A percentile compares a stretch with the other conserved stretches of the same genome.
phyloP scores from a whole-genome alignment of 2,329 filamentous ascomycete genomes.

The Emericellopsis atlantica region DNA sequence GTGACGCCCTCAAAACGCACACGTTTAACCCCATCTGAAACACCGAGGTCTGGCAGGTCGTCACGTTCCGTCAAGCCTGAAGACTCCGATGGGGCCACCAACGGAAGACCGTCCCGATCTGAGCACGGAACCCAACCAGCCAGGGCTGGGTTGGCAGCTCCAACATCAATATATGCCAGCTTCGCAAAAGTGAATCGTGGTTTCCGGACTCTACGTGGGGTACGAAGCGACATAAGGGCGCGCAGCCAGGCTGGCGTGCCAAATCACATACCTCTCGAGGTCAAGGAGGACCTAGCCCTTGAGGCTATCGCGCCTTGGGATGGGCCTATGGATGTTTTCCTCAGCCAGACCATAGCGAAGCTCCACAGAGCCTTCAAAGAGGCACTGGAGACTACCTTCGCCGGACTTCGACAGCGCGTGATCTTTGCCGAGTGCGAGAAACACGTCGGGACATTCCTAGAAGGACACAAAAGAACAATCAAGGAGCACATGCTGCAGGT shows the following conservation, averaged over 20 bases:
- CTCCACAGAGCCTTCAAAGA: slow-evolving; percentile 30
- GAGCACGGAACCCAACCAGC: slow-evolving; percentile 8
- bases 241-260: slow-evolving; percentile 46
- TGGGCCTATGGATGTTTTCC: slow-evolving; percentile 33
- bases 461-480: slow-evolving; percentile 21
- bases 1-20: slow-evolving; percentile 4
- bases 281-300: slow-evolving; percentile 44
- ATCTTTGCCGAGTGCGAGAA: slow-evolving; percentile 34
- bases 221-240: slow-evolving; percentile 39
- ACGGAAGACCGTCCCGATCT: slow-evolving; percentile 5
- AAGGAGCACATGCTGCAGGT: slow-evolving; percentile 25
- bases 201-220: slow-evolving; percentile 33
- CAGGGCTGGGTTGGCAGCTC: slow-evolving; percentile 2
- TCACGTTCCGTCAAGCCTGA: slow-evolving; percentile 20
- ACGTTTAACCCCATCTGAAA: neutral
- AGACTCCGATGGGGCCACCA: slow-evolving; percentile 11
- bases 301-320: slow-evolving; percentile 48
- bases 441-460: slow-evolving; percentile 31
- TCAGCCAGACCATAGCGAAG: slow-evolving; percentile 32
- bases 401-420: slow-evolving; percentile 29
- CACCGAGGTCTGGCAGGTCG: neutral
- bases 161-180: slow-evolving; percentile 20
- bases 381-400: slow-evolving; percentile 34
- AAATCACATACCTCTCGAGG: slow-evolving; percentile 43
- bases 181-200: slow-evolving; percentile 24